phyloP scores from a whole-genome alignment of 2,329 filamentous ascomycete species.

The Fusarium anthophilum region DNA sequence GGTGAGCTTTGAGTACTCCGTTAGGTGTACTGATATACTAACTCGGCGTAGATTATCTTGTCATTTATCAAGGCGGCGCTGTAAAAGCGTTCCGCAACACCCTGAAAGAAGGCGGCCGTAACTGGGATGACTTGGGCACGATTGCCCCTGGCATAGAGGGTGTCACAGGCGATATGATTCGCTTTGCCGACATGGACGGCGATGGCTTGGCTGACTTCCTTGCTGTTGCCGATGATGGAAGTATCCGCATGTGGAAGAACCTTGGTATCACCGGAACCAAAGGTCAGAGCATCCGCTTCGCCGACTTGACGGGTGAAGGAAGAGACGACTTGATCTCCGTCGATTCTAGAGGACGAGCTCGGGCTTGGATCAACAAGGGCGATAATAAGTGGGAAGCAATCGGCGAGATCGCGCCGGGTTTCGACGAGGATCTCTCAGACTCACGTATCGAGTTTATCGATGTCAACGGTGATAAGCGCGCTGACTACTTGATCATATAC shows the following conservation, averaged over 20 bases:
- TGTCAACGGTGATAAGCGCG: constrained; percentile 14
- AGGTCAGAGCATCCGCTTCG: neutral
- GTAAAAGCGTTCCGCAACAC: constrained; percentile 30
- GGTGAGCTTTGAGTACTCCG: neutral
- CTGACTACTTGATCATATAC: constrained; percentile 33
- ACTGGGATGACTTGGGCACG: constrained; percentile 8
- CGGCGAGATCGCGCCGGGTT: constrained; percentile 2
- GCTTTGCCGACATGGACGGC: constrained; percentile 30
- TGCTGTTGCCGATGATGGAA: constrained; percentile 15
- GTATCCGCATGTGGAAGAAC: constrained; percentile 35
- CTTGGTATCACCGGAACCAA: constrained; percentile 1
- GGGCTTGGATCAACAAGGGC: constrained; percentile 19
- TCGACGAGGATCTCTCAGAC: neutral
- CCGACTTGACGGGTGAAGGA: constrained; percentile 8
- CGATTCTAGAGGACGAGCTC: constrained; percentile 6
- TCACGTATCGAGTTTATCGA: constrained; percentile 16
- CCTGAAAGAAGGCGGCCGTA: neutral
- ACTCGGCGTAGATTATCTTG: constrained; percentile 18
- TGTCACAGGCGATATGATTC: constrained; percentile 15
- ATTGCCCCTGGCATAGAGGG: constrained; percentile 13
- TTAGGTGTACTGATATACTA: neutral
- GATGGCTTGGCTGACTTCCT: constrained; percentile 31
- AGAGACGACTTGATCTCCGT: constrained; percentile 6
- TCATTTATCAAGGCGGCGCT: constrained; percentile 29
- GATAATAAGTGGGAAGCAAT: neutral